These are phyloP conservation scores for Populus hybrid DNA, from an alignment of 441 rosid species.

Conservation along the genomic window DNA sequence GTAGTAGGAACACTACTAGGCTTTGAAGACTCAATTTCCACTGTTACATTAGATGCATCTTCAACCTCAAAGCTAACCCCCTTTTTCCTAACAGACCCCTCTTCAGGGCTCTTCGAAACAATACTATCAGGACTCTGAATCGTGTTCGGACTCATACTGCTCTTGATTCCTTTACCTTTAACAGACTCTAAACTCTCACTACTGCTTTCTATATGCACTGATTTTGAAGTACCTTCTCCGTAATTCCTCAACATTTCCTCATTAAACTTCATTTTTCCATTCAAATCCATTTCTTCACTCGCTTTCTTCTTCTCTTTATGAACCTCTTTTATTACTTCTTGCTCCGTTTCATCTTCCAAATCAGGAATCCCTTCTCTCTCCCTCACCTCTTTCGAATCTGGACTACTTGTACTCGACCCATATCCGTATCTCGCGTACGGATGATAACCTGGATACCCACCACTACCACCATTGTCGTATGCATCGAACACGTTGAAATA, in stretches of 20 bases:
- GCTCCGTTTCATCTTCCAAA: conserved; percentile 86
- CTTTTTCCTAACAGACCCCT: conserved; percentile 49
- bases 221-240: conserved; percentile 68
- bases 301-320: conserved; percentile 8
- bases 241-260: conserved; percentile 28
- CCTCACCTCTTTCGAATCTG: conserved; percentile 88
- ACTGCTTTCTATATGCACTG: conserved; percentile 15
- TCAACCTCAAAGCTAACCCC: conserved; percentile 83
- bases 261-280: conserved; percentile 10
- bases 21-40: conserved; percentile 62
- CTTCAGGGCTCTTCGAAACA: conserved; percentile 47
- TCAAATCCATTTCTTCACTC: conserved; percentile 24
- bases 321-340: conserved; percentile 37
- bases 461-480: conserved; percentile 36
- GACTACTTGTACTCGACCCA: conserved; percentile 71
- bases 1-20: conserved; percentile 46
- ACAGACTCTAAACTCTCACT: conserved; percentile 38
- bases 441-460: conserved; percentile 33
- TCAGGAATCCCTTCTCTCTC: conserved; percentile 97
- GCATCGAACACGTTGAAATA: conserved; percentile 70
- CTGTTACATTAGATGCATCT: conserved; percentile 30
- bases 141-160: conserved; percentile 34
- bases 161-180: conserved; percentile 37
- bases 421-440: conserved; percentile 33
- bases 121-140: conserved; percentile 38